Evolutionary conservation across 208 protist species (phyloP).

Genomic region (Acanthamoeba quina): DNA sequence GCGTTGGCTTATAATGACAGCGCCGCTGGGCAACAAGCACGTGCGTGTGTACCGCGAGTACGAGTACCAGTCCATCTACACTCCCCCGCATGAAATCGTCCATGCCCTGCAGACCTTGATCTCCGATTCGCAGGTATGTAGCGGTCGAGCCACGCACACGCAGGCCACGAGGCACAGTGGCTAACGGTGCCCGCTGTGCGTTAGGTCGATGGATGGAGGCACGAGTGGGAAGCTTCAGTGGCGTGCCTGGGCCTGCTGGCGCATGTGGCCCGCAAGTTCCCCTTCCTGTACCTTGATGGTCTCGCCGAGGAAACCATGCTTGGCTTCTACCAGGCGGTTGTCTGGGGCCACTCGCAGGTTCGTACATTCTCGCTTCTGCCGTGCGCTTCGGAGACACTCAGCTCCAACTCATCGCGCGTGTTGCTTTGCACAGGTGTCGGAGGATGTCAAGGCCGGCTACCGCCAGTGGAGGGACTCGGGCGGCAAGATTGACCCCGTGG

Average conservation of each 20-base stretch:
- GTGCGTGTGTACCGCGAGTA: slow-evolving; percentile 59
- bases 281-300: slow-evolving; percentile 36
- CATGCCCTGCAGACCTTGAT: slow-evolving; percentile 63
- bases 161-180: background rate
- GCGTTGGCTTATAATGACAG: background rate
- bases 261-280: background rate
- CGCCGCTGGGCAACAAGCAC: slow-evolving; percentile 16
- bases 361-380: too few species aligned
- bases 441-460: background rate
- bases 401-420: background rate
- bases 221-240: slow-evolving; percentile 60
- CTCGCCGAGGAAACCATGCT: slow-evolving; percentile 45
- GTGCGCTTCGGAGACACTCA: too few species aligned
- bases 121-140: background rate
- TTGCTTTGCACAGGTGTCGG: background rate
- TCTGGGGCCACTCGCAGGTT: slow-evolving; percentile 39
- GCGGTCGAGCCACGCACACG: too few species aligned
- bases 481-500: slow-evolving; percentile 8
- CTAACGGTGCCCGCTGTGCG: background rate
- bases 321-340: slow-evolving; percentile 17
- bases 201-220: slow-evolving; percentile 13
- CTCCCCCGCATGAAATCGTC: slow-evolving; percentile 44
- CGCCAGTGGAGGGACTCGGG: slow-evolving; percentile 33
- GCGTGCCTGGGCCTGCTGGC: slow-evolving; percentile 21
- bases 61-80: slow-evolving; percentile 67